A percentile compares a stretch with the other conserved stretches of the same genome.
phyloP scores from a whole-genome alignment of 2,329 filamentous ascomycete species.

The Cladobotryum protrusum region DNA sequence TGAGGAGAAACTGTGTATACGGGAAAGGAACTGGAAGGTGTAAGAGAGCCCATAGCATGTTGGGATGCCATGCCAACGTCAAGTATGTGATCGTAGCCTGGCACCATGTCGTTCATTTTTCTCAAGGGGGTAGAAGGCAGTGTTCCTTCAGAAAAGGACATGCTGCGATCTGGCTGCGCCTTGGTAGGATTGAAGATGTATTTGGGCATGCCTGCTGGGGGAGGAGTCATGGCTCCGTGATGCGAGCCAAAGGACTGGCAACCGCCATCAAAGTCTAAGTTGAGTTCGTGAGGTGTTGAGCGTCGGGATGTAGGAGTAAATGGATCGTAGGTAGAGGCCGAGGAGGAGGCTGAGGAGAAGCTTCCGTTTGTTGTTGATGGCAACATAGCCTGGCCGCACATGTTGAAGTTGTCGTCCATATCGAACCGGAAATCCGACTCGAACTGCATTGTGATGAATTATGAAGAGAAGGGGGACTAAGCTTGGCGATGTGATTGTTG shows the following conservation, averaged over 20 bases:
- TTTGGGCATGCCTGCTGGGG: conserved; percentile 26
- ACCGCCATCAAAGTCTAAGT: conserved; percentile 32
- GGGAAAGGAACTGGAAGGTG: conserved; percentile 31
- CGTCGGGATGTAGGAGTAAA: conserved; percentile 40
- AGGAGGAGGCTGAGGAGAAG: conserved; percentile 35
- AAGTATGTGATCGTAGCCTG: conserved; percentile 34
- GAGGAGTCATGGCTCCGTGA: conserved; percentile 30
- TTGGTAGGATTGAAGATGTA: conserved; percentile 31
- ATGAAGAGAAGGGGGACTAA: conserved; percentile 3
- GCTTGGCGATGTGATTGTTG: conserved; percentile 1
- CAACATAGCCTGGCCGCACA: conserved; percentile 31
- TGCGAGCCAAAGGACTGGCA: conserved; percentile 23
- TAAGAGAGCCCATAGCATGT: conserved; percentile 30
- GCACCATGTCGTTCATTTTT: conserved; percentile 28
- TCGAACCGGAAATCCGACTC: conserved; percentile 34
- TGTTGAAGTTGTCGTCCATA: conserved; percentile 35
- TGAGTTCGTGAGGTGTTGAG: conserved; percentile 35
- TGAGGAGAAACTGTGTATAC: conserved; percentile 32
- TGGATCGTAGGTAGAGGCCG: conserved; percentile 36
- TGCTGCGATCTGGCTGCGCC: conserved; percentile 28
- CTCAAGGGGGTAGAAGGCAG: conserved; percentile 33
- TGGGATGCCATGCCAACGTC: conserved; percentile 31
- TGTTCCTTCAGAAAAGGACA: conserved; percentile 22
- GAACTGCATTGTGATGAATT: conserved; percentile 29
- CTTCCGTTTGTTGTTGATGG: conserved; percentile 30